Conservation (phyloP, 768 basidiomycete genomes). For the Termitomyces sp. region DNA sequence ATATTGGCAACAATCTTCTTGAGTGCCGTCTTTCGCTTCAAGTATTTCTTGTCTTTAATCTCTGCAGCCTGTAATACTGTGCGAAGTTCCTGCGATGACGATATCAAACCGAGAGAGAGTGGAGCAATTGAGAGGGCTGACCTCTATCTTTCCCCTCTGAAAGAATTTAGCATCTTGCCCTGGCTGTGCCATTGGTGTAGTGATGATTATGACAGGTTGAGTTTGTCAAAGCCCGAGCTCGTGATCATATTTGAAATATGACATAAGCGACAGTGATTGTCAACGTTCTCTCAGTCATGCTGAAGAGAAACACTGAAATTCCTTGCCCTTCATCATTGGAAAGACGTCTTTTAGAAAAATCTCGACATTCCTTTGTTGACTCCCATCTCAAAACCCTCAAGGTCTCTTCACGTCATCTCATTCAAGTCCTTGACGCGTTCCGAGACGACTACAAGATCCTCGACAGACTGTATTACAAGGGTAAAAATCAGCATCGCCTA, state of each 20-base stretch:
- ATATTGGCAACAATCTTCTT: slow-evolving; percentile 99
- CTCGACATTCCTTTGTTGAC: slow-evolving; percentile 41
- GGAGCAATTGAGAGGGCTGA: slow-evolving; percentile 23
- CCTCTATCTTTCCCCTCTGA: slow-evolving; percentile 88
- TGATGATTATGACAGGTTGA: not conserved
- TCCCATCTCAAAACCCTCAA: slow-evolving; percentile 59
- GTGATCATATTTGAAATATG: not conserved
- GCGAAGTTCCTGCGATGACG: slow-evolving; percentile 67
- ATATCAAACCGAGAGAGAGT: not conserved
- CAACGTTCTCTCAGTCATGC: not conserved
- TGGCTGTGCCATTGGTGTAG: slow-evolving; percentile 39
- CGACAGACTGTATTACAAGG: slow-evolving; percentile 70
- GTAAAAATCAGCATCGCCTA: slow-evolving; percentile 70
- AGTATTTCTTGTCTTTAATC: slow-evolving; percentile 93
- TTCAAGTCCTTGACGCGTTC: slow-evolving; percentile 34
- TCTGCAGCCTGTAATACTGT: slow-evolving; percentile 88
- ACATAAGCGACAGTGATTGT: not conserved
- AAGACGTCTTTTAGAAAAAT: slow-evolving; percentile 22
- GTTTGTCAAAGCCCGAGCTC: not conserved
- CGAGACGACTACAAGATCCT: slow-evolving; percentile 54
- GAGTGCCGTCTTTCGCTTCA: slow-evolving; percentile 88
- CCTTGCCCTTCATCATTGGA: slow-evolving; percentile 9
- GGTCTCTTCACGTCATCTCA: slow-evolving; percentile 45
- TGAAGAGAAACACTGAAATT: slow-evolving; percentile 2
- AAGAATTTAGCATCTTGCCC: slow-evolving; percentile 93